A percentile compares a stretch with the other conserved stretches of the same genome.
These are phyloP conservation scores for Talaromyces funiculosus DNA, from an alignment of 2,329 filamentous ascomycete genomes.

Conservation along the genomic window DNA sequence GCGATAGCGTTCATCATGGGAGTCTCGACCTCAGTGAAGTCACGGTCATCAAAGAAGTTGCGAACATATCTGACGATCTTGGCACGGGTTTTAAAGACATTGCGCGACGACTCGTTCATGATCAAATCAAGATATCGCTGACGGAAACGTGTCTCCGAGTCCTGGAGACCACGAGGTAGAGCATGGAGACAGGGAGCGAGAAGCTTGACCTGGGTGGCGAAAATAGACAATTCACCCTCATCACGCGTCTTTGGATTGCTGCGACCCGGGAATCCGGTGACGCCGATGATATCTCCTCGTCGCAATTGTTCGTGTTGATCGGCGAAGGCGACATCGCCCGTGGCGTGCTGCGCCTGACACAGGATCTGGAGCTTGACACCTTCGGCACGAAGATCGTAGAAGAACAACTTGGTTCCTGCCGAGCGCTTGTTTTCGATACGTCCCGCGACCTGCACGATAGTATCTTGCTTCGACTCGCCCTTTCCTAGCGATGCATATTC, in stretches of 20 bases:
- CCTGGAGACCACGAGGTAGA: slow-evolving; percentile 89
- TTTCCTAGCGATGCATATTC: slow-evolving; percentile 75
- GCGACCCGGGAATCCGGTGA: slow-evolving; percentile 75
- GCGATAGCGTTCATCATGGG: slow-evolving; percentile 97
- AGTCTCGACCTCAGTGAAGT: slow-evolving; percentile 92
- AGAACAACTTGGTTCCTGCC: slow-evolving; percentile 77
- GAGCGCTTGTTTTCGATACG: slow-evolving; percentile 85
- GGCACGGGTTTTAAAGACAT: slow-evolving; percentile 77
- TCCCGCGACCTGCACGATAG: slow-evolving; percentile 70
- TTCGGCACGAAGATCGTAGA: slow-evolving; percentile 79
- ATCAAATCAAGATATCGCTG: slow-evolving; percentile 93
- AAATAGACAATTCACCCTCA: slow-evolving; percentile 89
- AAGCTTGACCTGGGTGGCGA: slow-evolving; percentile 77
- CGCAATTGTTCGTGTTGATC: slow-evolving; percentile 85
- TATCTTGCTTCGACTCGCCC: slow-evolving; percentile 73
- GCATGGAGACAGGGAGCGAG: slow-evolving; percentile 88
- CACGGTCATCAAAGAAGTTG: slow-evolving; percentile 76
- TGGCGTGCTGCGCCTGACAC: slow-evolving; percentile 76
- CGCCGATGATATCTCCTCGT: slow-evolving; percentile 86
- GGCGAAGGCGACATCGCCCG: slow-evolving; percentile 66
- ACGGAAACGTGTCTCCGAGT: slow-evolving; percentile 87
- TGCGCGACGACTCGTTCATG: slow-evolving; percentile 83
- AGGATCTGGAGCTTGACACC: slow-evolving; percentile 82
- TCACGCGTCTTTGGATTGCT: slow-evolving; percentile 84
- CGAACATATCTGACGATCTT: slow-evolving; percentile 88